Evolutionary conservation across 805 yeast species (phyloP).

Genomic region (Metschnikowia rubicola): DNA sequence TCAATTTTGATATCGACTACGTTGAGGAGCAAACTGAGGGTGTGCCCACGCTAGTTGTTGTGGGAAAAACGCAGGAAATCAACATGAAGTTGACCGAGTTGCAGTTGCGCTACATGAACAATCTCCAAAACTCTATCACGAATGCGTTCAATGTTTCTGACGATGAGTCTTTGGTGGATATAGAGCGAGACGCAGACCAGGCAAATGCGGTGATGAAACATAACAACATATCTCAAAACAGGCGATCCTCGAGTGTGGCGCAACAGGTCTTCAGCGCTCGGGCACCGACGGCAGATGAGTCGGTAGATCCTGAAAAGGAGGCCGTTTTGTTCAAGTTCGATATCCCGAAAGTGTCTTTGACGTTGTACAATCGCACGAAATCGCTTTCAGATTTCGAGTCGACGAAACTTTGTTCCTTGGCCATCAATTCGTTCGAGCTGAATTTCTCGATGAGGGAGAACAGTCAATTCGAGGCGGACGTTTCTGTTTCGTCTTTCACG

Average conservation of each 20-base stretch:
- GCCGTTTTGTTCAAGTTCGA: constrained; percentile 49
- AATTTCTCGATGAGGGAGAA: constrained; percentile 49
- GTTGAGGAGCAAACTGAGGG: constrained; percentile 36
- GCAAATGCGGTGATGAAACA: constrained; percentile 51
- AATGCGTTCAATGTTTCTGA: constrained; percentile 45
- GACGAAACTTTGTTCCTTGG: constrained; percentile 32
- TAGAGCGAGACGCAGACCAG: constrained; percentile 60
- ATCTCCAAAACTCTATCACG: constrained; percentile 54
- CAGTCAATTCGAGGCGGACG: constrained; percentile 54
- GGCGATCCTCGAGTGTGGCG: background rate
- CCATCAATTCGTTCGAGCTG: constrained; percentile 57
- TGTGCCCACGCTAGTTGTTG: constrained; percentile 48
- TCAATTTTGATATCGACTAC: constrained; percentile 57
- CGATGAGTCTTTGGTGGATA: constrained; percentile 45
- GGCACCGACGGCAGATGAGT: constrained; percentile 5
- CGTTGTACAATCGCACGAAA: constrained; percentile 53
- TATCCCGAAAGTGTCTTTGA: constrained; percentile 62
- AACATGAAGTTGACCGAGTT: constrained; percentile 67
- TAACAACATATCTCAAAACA: constrained; percentile 9
- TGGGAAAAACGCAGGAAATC: constrained; percentile 61
- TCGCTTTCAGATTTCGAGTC: constrained; percentile 31
- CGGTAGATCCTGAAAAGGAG: constrained; percentile 26
- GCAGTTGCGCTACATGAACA: constrained; percentile 58
- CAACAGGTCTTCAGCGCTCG: background rate
- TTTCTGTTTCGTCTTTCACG: constrained; percentile 68